Conservation (phyloP, 2,329 filamentous ascomycete genomes). For the Graphilbum sp. region DNA sequence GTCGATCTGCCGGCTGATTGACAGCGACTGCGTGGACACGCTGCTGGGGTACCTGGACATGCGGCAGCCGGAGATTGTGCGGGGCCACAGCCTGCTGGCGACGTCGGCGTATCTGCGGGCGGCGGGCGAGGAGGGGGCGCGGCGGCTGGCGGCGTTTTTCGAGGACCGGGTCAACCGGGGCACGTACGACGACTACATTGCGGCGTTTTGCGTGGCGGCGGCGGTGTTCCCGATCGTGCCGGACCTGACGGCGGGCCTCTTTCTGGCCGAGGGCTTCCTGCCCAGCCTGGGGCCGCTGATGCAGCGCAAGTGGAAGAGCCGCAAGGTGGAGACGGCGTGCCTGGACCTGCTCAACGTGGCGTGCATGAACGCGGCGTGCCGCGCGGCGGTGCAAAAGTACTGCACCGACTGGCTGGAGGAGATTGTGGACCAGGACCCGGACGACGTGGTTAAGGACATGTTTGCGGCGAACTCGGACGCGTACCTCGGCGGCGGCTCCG, state of each 20-base stretch:
- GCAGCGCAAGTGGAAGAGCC: constrained; percentile 65
- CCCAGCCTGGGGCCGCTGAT: constrained; percentile 60
- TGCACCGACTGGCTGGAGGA: constrained; percentile 79
- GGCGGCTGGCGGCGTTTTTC: constrained; percentile 59
- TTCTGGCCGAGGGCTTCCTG: constrained; percentile 79
- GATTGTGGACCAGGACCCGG: constrained; percentile 56
- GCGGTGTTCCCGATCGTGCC: constrained; percentile 76
- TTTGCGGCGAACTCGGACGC: constrained; percentile 35
- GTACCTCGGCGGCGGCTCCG: constrained; percentile 42
- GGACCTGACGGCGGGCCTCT: constrained; percentile 57
- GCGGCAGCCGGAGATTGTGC: constrained; percentile 54
- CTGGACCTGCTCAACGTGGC: constrained; percentile 84
- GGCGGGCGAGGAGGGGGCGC: constrained; percentile 52
- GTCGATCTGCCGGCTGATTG: constrained; percentile 46
- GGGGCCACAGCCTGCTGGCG: constrained; percentile 67
- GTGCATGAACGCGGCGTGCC: constrained; percentile 68
- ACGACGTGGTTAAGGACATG: constrained; percentile 32
- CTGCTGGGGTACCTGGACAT: constrained; percentile 78
- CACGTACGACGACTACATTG: constrained; percentile 75
- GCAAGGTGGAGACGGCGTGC: constrained; percentile 71
- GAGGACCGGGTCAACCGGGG: constrained; percentile 52
- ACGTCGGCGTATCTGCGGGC: constrained; percentile 72
- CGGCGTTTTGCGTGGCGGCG: constrained; percentile 85
- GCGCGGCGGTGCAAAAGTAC: constrained; percentile 70
- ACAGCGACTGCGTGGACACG: constrained; percentile 65